Percentiles rank a stretch among this genome's conserved stretches.
phyloP scores from a whole-genome alignment of 257 asterid genomes.

The Cruciata laevipes region DNA sequence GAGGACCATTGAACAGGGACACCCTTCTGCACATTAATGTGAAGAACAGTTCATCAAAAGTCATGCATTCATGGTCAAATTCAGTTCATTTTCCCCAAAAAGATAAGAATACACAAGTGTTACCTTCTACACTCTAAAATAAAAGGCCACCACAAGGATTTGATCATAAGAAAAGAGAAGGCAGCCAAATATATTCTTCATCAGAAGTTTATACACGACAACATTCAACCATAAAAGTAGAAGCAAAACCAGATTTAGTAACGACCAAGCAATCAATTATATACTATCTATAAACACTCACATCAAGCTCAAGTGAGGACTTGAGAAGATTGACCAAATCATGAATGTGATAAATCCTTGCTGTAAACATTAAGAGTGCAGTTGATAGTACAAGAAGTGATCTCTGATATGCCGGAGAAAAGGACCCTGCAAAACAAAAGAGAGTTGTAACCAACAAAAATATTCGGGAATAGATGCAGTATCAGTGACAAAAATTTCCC shows the following conservation, averaged over 20 bases:
- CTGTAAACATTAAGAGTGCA: constrained; percentile 69
- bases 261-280: neutral
- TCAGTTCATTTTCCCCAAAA: neutral
- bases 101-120: too few relatives aligned
- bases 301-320: constrained; percentile 48
- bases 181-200: neutral
- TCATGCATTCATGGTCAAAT: neutral
- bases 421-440: constrained; percentile 41
- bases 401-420: constrained; percentile 64
- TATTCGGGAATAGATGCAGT: neutral
- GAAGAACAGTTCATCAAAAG: neutral
- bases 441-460: constrained; percentile 8
- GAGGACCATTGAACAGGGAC: neutral
- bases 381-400: constrained; percentile 68
- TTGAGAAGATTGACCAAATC: constrained; percentile 48
- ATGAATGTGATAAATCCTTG: constrained; percentile 56
- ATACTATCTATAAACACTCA: constrained; percentile 33
- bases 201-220: neutral
- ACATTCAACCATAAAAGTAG: neutral
- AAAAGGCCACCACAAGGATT: neutral
- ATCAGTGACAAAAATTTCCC: neutral
- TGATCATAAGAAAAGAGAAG: neutral
- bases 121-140: neutral
- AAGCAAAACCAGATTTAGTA: neutral
- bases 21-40: neutral